Evolutionary conservation across 2,329 filamentous ascomycete genomes (phyloP).

Genomic region (Daldinia sp.): DNA sequence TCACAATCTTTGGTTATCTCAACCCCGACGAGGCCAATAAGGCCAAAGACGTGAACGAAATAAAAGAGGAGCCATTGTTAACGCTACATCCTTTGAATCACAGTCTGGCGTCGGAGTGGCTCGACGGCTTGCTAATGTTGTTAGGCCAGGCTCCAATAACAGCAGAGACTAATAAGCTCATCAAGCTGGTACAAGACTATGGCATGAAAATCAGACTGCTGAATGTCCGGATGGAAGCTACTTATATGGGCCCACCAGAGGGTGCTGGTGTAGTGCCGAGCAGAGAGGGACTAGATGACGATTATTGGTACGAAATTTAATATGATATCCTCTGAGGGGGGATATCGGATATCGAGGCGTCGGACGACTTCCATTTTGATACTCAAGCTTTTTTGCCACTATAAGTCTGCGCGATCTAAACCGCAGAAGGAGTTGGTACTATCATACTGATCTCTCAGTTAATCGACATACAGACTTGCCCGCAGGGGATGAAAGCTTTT

Average conservation of each 20-base stretch:
- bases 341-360: neutral
- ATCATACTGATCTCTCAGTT: slow-evolving; percentile 21
- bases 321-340: neutral
- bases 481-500: slow-evolving; percentile 25
- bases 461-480: slow-evolving; percentile 31
- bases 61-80: slow-evolving; percentile 79
- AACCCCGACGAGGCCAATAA: slow-evolving; percentile 56
- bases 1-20: slow-evolving; percentile 86
- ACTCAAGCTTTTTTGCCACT: slow-evolving; percentile 12
- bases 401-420: slow-evolving; percentile 17
- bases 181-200: slow-evolving; percentile 87
- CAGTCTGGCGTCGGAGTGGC: slow-evolving; percentile 91
- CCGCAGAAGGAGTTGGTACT: slow-evolving; percentile 16
- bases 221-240: slow-evolving; percentile 88
- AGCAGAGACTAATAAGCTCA: slow-evolving; percentile 91
- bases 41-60: slow-evolving; percentile 53
- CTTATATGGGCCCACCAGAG: slow-evolving; percentile 73
- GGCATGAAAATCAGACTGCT: slow-evolving; percentile 91
- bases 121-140: slow-evolving; percentile 94
- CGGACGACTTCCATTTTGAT: neutral
- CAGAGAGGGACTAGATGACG: slow-evolving; percentile 86
- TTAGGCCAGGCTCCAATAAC: slow-evolving; percentile 96
- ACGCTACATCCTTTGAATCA: slow-evolving; percentile 86
- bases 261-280: slow-evolving; percentile 82
- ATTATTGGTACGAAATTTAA: slow-evolving; percentile 90